Percentiles rank a stretch among this genome's conserved stretches.
phyloP scores from a whole-genome alignment of 495 filamentous ascomycete genomes.

The Penicillium paxilli region DNA sequence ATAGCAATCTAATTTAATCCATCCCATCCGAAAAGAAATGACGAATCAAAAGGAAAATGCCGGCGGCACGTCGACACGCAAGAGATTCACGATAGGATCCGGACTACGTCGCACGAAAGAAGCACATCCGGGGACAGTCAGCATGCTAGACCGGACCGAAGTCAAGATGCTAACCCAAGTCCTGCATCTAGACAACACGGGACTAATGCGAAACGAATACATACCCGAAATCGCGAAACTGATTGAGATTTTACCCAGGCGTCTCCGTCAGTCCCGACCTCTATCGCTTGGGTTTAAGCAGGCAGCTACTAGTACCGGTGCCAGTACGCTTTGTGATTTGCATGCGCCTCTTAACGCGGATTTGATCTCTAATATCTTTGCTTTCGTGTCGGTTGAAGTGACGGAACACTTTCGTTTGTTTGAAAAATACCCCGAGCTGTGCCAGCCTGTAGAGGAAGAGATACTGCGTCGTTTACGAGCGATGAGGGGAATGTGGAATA shows the following conservation, averaged over 20 bases:
- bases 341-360: slow-evolving; percentile 23
- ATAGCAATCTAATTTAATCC: too few relatives aligned
- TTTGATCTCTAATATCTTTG: slow-evolving; percentile 19
- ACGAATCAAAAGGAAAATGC: not conserved
- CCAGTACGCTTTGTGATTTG: slow-evolving; percentile 11
- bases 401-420: slow-evolving; percentile 26
- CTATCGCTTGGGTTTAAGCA: slow-evolving; percentile 1
- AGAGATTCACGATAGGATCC: not conserved
- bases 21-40: not conserved
- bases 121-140: slow-evolving; percentile 17
- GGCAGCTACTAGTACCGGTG: too few relatives aligned
- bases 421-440: slow-evolving; percentile 16
- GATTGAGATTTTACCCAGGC: slow-evolving; percentile 18
- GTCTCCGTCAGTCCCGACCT: slow-evolving; percentile 1
- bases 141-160: slow-evolving; percentile 20
- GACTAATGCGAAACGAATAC: not conserved
- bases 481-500: slow-evolving; percentile 35
- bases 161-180: slow-evolving; percentile 24
- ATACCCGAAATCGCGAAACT: slow-evolving; percentile 5
- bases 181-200: slow-evolving; percentile 21
- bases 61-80: not conserved
- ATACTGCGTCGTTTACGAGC: slow-evolving; percentile 19
- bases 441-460: slow-evolving; percentile 5
- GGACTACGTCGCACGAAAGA: not conserved
- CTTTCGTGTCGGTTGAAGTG: slow-evolving; percentile 30